These are phyloP conservation scores for Yarrowia keelungensis DNA, from an alignment of 805 yeast genomes.

Conservation along the genomic window DNA sequence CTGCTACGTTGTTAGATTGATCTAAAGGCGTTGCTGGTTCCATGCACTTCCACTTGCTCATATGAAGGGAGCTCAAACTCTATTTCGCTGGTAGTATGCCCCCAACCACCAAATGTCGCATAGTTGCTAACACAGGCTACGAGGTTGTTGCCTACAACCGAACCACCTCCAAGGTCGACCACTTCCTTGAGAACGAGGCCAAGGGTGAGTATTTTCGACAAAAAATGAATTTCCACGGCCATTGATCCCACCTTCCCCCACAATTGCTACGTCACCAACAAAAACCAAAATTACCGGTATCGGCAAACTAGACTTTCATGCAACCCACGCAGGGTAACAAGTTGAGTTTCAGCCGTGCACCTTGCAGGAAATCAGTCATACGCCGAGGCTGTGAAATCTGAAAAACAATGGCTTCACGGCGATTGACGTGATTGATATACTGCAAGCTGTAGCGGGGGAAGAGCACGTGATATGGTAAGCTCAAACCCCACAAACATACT, in stretches of 20 bases:
- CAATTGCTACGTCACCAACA: constrained; percentile 20
- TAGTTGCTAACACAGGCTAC: constrained; percentile 52
- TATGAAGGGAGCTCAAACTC: constrained; percentile 22
- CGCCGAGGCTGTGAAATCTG: constrained; percentile 27
- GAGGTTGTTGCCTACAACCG: constrained; percentile 99
- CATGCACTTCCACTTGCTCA: constrained; percentile 38
- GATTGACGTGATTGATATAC: too few species aligned
- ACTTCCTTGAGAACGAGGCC: constrained; percentile 91
- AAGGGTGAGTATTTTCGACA: constrained; percentile 58
- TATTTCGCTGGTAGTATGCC: background rate
- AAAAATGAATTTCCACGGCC: background rate
- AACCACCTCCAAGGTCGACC: constrained; percentile 94
- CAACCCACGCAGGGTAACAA: constrained; percentile 38
- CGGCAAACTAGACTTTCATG: constrained; percentile 35
- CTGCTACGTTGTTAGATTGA: constrained; percentile 9
- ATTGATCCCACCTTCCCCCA: background rate
- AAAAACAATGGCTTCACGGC: background rate
- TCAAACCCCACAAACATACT: background rate
- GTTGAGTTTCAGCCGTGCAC: constrained; percentile 35
- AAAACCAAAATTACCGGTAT: constrained; percentile 10
- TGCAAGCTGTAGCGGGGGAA: background rate
- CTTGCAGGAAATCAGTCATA: constrained; percentile 28
- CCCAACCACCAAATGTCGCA: constrained; percentile 26
- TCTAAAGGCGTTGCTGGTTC: constrained; percentile 16
- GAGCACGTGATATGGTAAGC: constrained; percentile 6